Evolutionary conservation across 768 basidiomycete species (phyloP).

Genomic region (Termitomyces eurrhizus): DNA sequence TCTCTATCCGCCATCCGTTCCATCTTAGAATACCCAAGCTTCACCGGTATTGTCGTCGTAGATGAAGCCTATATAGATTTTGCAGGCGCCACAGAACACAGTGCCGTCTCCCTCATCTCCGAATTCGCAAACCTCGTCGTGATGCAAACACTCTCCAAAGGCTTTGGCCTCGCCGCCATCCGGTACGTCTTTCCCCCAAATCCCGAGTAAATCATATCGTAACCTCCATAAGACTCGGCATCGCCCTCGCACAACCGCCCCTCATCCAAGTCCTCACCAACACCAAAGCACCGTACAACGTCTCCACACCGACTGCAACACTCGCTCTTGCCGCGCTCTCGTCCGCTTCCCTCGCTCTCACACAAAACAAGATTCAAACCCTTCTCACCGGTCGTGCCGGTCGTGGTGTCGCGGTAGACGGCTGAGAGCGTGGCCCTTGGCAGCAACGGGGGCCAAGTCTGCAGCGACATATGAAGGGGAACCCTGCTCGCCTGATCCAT

Average conservation of each 20-base stretch:
- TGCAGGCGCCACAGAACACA: constrained; percentile 46
- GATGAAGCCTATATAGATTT: constrained; percentile 99
- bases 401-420: no score
- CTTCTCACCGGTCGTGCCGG: no score
- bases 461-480: not conserved
- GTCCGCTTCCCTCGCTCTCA: constrained; percentile 50
- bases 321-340: constrained; percentile 80
- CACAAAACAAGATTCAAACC: no score
- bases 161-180: constrained; percentile 94
- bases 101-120: constrained; percentile 66
- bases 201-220: not conserved
- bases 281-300: constrained; percentile 97
- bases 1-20: constrained; percentile 63
- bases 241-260: constrained; percentile 85
- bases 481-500: not conserved
- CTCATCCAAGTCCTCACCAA: constrained; percentile 90
- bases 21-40: constrained; percentile 73
- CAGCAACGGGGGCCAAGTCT: no score
- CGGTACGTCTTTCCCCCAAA: constrained; percentile 49
- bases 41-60: constrained; percentile 89
- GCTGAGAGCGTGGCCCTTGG: no score
- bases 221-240: constrained; percentile 65
- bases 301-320: constrained; percentile 84
- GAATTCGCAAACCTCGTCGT: constrained; percentile 89
- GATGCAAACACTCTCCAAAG: constrained; percentile 96